Evolutionary conservation across 1,284 basidiomycete species (phyloP).

Genomic region (Cerioporus squamosus): DNA sequence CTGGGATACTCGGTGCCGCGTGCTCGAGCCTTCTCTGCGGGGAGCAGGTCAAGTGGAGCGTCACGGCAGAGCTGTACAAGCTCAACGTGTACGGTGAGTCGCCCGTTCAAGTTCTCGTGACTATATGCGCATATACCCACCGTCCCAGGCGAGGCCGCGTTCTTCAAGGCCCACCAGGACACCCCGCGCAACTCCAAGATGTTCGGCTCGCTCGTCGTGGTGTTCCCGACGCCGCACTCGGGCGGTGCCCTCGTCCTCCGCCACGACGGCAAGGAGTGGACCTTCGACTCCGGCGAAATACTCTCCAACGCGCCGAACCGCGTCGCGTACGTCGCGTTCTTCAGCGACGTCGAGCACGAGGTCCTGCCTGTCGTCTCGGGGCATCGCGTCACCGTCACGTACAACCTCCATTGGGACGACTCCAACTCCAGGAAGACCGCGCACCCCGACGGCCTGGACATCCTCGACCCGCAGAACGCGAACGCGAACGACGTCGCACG

Average conservation of each 20-base stretch:
- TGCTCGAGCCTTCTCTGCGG: constrained; percentile 26
- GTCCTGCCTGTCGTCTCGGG: constrained; percentile 43
- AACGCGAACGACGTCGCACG: background rate
- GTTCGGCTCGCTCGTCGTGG: constrained; percentile 50
- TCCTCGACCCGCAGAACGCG: background rate
- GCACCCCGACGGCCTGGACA: background rate
- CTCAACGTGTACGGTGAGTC: constrained; percentile 39
- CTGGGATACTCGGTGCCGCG: constrained; percentile 29
- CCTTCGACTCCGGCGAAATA: constrained; percentile 32
- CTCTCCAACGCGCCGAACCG: background rate
- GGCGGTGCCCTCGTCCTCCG: constrained; percentile 43
- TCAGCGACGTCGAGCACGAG: constrained; percentile 50
- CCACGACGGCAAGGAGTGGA: constrained; percentile 36
- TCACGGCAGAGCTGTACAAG: constrained; percentile 37
- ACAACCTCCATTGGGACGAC: constrained; percentile 38
- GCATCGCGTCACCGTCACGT: constrained; percentile 46
- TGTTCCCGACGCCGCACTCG: constrained; percentile 44
- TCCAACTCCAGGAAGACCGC: no score
- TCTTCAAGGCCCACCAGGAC: constrained; percentile 47
- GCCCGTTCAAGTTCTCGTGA: no score
- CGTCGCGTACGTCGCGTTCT: constrained; percentile 42
- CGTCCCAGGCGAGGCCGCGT: constrained; percentile 37
- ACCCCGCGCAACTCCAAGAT: constrained; percentile 41
- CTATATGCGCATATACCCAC: no score
- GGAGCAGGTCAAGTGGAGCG: constrained; percentile 5